phyloP scores from a whole-genome alignment of 768 basidiomycete genomes.

The Thelephora aurantiotincta region DNA sequence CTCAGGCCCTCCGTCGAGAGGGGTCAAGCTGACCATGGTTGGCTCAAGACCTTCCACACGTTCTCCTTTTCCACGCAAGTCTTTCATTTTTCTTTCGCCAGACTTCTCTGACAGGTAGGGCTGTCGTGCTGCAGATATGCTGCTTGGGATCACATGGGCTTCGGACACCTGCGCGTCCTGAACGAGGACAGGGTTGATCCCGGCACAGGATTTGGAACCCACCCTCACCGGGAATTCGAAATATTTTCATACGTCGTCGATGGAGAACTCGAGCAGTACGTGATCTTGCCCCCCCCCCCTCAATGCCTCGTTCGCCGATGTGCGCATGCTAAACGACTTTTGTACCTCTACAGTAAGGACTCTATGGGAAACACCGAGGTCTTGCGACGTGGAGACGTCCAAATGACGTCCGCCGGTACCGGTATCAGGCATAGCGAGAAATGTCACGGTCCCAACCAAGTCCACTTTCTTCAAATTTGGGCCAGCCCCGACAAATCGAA shows the following conservation, averaged over 20 bases:
- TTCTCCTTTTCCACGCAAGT: slow-evolving; percentile 63
- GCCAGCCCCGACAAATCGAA: slow-evolving; percentile 29
- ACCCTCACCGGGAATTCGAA: slow-evolving; percentile 75
- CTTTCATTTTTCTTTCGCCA: slow-evolving; percentile 8
- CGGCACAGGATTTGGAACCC: slow-evolving; percentile 71
- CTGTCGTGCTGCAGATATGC: slow-evolving; percentile 33
- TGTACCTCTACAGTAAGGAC: slow-evolving; percentile 45
- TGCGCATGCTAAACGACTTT: not conserved
- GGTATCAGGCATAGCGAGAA: slow-evolving; percentile 80
- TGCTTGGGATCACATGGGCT: slow-evolving; percentile 39
- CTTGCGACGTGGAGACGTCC: slow-evolving; percentile 77
- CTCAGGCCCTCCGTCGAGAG: slow-evolving; percentile 25
- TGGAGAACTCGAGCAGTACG: slow-evolving; percentile 74
- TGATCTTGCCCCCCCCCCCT: slow-evolving; percentile 7
- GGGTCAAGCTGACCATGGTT: slow-evolving; percentile 37
- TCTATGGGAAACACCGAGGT: slow-evolving; percentile 87
- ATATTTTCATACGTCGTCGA: slow-evolving; percentile 82
- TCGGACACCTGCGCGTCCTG: slow-evolving; percentile 72
- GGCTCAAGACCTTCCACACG: slow-evolving; percentile 50
- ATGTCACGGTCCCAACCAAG: slow-evolving; percentile 30
- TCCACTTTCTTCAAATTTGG: slow-evolving; percentile 66
- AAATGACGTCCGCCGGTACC: slow-evolving; percentile 85
- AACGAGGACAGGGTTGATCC: slow-evolving; percentile 85
- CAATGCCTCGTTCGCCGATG: no score
- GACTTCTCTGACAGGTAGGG: not conserved